phyloP scores from a whole-genome alignment of 129 eudicot species.

The Pittosporum tobira region DNA sequence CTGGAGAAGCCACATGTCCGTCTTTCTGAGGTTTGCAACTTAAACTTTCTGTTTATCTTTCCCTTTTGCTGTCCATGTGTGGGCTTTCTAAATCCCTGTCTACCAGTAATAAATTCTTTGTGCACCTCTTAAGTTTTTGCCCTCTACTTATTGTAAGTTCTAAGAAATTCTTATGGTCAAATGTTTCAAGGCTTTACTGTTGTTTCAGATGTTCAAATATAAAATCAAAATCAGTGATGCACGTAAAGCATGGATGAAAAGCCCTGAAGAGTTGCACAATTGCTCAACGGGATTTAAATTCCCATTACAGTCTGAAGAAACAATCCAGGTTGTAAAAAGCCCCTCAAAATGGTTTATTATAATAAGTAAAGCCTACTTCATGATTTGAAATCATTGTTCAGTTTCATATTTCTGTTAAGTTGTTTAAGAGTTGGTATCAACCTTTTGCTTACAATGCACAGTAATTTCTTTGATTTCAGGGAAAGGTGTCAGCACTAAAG shows the following conservation, averaged over 20 bases:
- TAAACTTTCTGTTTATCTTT: not conserved
- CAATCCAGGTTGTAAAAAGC: conserved; percentile 31
- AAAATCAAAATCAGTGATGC: conserved; percentile 80
- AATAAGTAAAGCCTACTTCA: not conserved
- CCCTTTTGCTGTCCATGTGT: not conserved
- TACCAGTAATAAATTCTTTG: not conserved
- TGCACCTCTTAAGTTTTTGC: not conserved
- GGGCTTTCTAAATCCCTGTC: not conserved
- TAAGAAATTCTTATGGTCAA: too few species aligned
- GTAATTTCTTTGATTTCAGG: conserved; percentile 31
- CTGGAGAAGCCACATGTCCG: conserved; percentile 69
- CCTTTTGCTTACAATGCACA: not conserved
- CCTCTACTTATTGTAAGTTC: too few species aligned
- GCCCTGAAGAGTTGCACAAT: conserved; percentile 64
- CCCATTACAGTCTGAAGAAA: conserved; percentile 40
- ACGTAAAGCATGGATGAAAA: conserved; percentile 69
- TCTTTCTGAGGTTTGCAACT: conserved; percentile 61
- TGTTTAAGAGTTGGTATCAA: not conserved
- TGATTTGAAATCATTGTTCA: not conserved
- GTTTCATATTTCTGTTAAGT: not conserved
- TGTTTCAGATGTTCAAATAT: conserved; percentile 60
- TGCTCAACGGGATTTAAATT: conserved; percentile 73
- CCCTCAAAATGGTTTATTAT: not conserved
- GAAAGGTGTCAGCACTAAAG: conserved; percentile 32
- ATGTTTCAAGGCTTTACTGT: not conserved